These are phyloP conservation scores for Chalciporus piperatus DNA, from an alignment of 768 basidiomycete species.

Conservation along the genomic window DNA sequence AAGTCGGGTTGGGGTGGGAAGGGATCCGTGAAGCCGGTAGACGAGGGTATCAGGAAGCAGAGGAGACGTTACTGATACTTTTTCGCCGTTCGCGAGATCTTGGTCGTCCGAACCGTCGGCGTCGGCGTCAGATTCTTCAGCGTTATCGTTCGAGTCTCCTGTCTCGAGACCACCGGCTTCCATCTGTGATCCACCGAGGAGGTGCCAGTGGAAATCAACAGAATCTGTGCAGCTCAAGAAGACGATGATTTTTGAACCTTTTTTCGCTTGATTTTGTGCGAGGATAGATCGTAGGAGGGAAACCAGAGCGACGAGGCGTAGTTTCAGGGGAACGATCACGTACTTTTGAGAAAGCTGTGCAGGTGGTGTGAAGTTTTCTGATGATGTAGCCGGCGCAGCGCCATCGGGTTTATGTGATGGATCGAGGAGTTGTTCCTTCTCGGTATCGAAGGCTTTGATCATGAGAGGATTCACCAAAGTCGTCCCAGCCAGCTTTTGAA, in stretches of 20 bases:
- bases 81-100: conserved; percentile 30
- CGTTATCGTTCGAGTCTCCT: conserved; percentile 24
- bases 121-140: conserved; percentile 24
- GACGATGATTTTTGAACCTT: conserved; percentile 79
- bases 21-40: conserved; percentile 90
- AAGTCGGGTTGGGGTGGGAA: conserved; percentile 76
- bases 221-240: conserved; percentile 98
- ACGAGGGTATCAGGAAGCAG: conserved; percentile 81
- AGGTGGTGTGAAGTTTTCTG: conserved; percentile 84
- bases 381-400: conserved; percentile 16
- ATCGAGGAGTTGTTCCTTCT: conserved; percentile 22
- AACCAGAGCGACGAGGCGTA: conserved; percentile 89
- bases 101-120: conserved; percentile 23
- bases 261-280: conserved; percentile 50
- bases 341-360: conserved; percentile 92
- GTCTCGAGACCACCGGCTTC: conserved; percentile 32
- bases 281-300: conserved; percentile 83
- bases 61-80: conserved; percentile 60
- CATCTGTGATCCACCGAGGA: conserved; percentile 76
- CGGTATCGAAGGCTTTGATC: conserved; percentile 68
- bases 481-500: conserved; percentile 87
- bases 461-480: conserved; percentile 77
- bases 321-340: conserved; percentile 84
- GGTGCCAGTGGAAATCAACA: conserved; percentile 93
- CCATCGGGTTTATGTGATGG: conserved; percentile 13